Base-by-base conservation (phyloP, 106 monocot species). In the Dioscorea dumetorum region DNA sequence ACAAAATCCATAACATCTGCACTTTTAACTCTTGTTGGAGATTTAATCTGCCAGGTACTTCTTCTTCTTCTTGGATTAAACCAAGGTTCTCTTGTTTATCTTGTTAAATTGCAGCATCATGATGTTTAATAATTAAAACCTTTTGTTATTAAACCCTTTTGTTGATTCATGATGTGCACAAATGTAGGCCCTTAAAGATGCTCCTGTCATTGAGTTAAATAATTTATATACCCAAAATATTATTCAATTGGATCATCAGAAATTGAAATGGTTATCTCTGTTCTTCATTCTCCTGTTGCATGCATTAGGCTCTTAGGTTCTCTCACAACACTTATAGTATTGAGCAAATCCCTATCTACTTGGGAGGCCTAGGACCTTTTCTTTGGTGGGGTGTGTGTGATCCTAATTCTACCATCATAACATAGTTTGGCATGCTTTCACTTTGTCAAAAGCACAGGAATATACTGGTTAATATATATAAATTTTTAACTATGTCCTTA, bases 11-110 rank as follows among this genome's bases (percentile, higher is more conserved):
- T 66, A 66, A 66, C 65, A 20, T 66, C 65, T 66, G 65, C 19
- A 49, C 49, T 66, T 49, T 48, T 66, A n/a, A 66, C 41, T 66
- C 65, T 63, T 17, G 49, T 66, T 49, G 65, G 65, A 66, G 65
- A 66, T 49, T 66, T 49, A 33, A 49, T 49, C 22, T 66, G 49
- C n/a, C 65, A 66, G 65, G 65, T 66, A 41, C 14, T 66, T 66
- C 19, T 49, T 66, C 19, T 49, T 66, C 16, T 66, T 21, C 12
- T n/a, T 63, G 41, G 41, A 1, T 41, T 41, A 41, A 41, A 41
- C 6, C 2, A 4, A 13, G 15, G 15, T 54, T 19, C 13, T 54
- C 54, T 15, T 54, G 54, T 54, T 54, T 54, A 54, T 19, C 4
- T 54, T 12, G 54, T 18, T 12, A 12, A 19, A 19, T 16, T 54